phyloP scores from a whole-genome alignment of 2,329 filamentous ascomycete species.

The Ophiostoma sp. region DNA sequence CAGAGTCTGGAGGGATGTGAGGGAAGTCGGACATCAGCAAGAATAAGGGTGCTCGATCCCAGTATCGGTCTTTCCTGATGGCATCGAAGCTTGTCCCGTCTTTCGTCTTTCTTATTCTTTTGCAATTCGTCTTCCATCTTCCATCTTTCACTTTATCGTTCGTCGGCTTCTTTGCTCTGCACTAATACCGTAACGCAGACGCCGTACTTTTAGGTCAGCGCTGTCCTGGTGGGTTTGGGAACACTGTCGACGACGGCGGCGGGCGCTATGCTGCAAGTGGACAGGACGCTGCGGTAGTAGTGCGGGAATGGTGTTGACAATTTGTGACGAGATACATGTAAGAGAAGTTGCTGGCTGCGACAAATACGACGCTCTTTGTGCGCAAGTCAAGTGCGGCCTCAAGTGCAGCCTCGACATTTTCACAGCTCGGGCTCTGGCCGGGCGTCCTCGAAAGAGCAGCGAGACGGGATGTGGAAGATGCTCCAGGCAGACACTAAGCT shows the following conservation, averaged over 20 bases:
- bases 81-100: neutral
- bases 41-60: neutral
- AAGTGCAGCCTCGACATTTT: no score
- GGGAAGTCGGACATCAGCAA: neutral
- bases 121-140: neutral
- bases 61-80: neutral
- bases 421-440: neutral
- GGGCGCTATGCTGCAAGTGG: conserved; percentile 15
- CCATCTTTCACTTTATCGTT: neutral
- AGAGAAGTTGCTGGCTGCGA: neutral
- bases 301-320: conserved; percentile 17
- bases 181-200: neutral
- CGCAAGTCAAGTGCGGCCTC: no score
- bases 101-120: neutral
- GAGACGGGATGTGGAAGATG: no score
- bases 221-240: neutral
- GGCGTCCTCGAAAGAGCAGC: neutral
- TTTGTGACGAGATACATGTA: neutral
- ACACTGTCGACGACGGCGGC: neutral
- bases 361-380: neutral
- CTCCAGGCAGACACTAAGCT: no score
- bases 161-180: neutral
- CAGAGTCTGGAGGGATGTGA: neutral
- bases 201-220: neutral
- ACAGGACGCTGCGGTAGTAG: conserved; percentile 16